A percentile compares a stretch with the other conserved stretches of the same genome.
Evolutionary conservation across 345 rosid genomes (phyloP).

Genomic region (Brassica incana): DNA sequence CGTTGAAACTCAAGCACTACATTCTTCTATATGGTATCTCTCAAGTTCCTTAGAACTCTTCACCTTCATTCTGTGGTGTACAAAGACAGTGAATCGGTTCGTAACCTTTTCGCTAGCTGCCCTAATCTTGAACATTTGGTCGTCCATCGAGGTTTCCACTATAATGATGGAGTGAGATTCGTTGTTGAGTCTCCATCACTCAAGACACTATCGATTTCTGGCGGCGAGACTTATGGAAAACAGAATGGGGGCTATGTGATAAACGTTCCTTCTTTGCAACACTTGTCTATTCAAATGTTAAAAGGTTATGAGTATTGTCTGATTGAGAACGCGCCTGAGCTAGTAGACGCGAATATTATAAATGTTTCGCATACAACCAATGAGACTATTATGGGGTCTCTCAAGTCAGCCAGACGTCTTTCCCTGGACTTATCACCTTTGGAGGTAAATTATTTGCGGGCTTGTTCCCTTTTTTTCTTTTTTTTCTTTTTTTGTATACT

Average conservation of each 20-base stretch:
- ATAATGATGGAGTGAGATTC: background rate
- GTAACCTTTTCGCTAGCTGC: background rate
- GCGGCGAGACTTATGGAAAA: background rate
- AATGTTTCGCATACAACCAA: background rate
- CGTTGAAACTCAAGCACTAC: background rate
- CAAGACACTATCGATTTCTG: background rate
- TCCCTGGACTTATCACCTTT: background rate
- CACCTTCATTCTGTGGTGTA: background rate
- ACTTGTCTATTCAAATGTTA: background rate
- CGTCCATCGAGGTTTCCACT: background rate
- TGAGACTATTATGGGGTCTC: background rate
- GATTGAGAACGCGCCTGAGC: background rate
- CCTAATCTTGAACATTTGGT: background rate
- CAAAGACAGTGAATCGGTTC: background rate
- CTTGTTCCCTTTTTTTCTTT: too few relatives aligned
- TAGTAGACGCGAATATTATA: background rate
- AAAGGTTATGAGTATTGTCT: background rate
- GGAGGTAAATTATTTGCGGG: background rate
- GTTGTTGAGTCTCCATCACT: background rate
- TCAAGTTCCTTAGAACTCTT: background rate
- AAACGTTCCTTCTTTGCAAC: background rate
- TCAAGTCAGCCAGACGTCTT: background rate
- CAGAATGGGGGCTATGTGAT: background rate
- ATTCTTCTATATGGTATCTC: background rate
- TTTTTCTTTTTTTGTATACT: too few relatives aligned